Conservation (phyloP, 2,329 filamentous ascomycete genomes). For the Epichloe baconii region DNA sequence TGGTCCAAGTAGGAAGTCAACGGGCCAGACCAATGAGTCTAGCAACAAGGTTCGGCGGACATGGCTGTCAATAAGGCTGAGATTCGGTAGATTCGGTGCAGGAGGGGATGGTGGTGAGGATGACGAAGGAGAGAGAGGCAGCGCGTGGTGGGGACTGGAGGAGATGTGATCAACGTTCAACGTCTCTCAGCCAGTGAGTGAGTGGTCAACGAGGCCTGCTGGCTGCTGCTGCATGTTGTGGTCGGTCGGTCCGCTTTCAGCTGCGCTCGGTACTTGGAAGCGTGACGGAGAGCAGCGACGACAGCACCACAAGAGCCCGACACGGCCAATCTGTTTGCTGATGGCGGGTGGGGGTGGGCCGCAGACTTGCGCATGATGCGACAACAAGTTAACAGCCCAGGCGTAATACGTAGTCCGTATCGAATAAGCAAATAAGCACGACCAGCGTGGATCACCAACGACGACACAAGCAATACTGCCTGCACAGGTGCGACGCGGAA, state of each 20-base stretch:
- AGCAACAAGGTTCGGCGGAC: constrained; percentile 11
- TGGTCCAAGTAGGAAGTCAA: constrained; percentile 9
- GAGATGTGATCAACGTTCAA: neutral
- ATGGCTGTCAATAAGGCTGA: constrained; percentile 8
- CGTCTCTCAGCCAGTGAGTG: neutral
- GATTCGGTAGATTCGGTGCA: neutral
- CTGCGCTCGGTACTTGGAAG: too few relatives aligned
- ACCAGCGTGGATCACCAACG: neutral
- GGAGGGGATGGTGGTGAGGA: neutral
- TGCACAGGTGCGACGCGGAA: neutral
- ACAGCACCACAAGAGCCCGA: neutral
- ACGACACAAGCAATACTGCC: neutral
- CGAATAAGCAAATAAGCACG: too few relatives aligned
- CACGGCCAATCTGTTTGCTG: neutral
- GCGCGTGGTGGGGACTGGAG: constrained; percentile 1
- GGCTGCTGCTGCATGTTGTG: neutral
- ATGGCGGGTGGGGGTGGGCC: neutral
- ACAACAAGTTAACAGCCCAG: too few relatives aligned
- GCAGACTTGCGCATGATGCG: neutral
- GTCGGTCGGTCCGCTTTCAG: too few relatives aligned
- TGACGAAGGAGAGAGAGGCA: constrained; percentile 6
- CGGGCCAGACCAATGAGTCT: constrained; percentile 12
- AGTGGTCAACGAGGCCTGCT: neutral
- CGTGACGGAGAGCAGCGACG: neutral
- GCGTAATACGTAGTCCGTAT: too few relatives aligned